Evolutionary conservation across 2,329 filamentous ascomycete species (phyloP), one percentile per base, ranked within the genome.

Genomic region (Cladophialophora bantiana): DNA sequence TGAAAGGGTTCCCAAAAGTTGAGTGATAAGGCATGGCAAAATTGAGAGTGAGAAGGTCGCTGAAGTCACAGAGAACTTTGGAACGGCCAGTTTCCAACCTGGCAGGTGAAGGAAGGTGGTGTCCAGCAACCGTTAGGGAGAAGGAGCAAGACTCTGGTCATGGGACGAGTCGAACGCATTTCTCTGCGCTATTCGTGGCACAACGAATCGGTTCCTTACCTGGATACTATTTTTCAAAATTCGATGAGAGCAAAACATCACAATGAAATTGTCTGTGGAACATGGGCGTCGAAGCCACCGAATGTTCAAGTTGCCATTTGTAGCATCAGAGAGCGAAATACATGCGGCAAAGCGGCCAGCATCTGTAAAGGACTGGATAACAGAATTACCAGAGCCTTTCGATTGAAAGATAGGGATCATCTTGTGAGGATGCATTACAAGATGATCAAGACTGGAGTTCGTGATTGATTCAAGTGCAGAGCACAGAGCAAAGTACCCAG

Each of bases 21-120:
- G 68, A 66, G 65, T 45, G 56, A 70, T 70, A 70, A 60, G 67
- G 63, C 62, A 70, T 70, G 67, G 35, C 62, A 68, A 66, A 55
- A 40, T 31, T 64, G 55, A 62, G 40, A 60, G 42, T 18, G 13
- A 15, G 35, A 60, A 53, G 34, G 34, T 18, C 40, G 57, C 35
- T 34, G n/a, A 42, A 35, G 10, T 50, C 32, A 52, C 50, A 52
- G 31, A 54, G 35, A 48, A 9, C 50, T 52, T 10, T 45, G 31
- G 48, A 20, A 48, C 60, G 66, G 31, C 55, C 52, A 26, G 35
- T 68, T 66, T 59, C 36, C 59, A 68, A 68, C 35, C 18, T 13
- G 42, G 50, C 62, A 42, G 50, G 56, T 34, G 40, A 55, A 60
- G 59, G 66, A 50, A 68, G 59, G 66, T 62, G 48, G 6, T 26